Evolutionary conservation across 2,329 filamentous ascomycete genomes (phyloP).

Genomic region (Alternaria brassicicola): DNA sequence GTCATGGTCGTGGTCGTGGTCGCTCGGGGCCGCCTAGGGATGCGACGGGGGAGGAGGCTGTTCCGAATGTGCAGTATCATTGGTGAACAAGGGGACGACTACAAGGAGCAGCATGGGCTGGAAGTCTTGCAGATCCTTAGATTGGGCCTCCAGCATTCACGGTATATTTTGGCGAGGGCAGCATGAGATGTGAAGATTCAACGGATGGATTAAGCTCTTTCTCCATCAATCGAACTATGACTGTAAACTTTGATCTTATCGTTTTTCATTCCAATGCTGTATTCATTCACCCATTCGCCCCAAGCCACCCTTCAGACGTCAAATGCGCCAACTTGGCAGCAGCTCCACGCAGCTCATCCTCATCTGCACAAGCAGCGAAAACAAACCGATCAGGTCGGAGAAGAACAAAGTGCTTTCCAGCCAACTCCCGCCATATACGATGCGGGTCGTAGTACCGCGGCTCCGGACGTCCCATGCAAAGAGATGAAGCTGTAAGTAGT

Average conservation of each 20-base stretch:
- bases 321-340: background rate
- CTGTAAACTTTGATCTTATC: background rate
- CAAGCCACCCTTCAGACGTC: background rate
- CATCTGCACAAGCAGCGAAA: background rate
- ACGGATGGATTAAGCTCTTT: too few relatives aligned
- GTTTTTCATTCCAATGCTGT: background rate
- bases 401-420: background rate
- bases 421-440: background rate
- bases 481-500: background rate
- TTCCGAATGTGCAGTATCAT: constrained; percentile 5
- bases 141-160: too few relatives aligned
- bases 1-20: constrained; percentile 11
- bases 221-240: background rate
- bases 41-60: background rate
- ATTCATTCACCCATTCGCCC: too few relatives aligned
- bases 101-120: too few relatives aligned
- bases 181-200: too few relatives aligned
- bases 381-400: background rate
- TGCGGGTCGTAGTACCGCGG: background rate
- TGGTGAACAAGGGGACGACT: background rate
- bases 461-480: background rate
- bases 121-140: too few relatives aligned
- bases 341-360: background rate
- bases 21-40: background rate
- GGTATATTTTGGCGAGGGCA: too few relatives aligned